phyloP scores from a whole-genome alignment of 108 stramenopile species.

The Nannochloropsis oceanica region DNA sequence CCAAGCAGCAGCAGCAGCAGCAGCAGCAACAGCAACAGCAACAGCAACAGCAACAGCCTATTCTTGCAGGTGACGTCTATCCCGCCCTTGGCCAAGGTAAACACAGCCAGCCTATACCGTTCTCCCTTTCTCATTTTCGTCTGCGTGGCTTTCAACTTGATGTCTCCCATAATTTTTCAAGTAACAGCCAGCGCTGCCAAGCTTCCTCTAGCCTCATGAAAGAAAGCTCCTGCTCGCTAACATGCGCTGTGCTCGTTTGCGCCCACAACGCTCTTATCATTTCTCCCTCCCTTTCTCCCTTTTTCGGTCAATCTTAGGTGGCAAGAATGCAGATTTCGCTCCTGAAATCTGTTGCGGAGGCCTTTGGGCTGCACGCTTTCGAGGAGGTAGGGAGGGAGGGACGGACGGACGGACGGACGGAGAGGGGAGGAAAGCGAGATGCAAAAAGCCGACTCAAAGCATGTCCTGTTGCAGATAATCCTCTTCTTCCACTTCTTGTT shows the following conservation, averaged over 20 bases:
- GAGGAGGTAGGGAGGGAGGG: not conserved
- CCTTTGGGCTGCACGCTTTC: not conserved
- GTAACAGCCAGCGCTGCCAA: too few relatives aligned
- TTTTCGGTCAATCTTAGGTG: not conserved
- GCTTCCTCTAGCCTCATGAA: too few relatives aligned
- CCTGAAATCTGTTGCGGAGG: not conserved
- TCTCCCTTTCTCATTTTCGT: not conserved
- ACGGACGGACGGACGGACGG: not conserved
- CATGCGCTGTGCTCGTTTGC: too few relatives aligned
- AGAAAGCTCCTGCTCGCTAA: too few relatives aligned
- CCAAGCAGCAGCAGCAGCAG: too few relatives aligned
- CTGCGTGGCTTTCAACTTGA: too few relatives aligned
- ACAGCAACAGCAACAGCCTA: not conserved
- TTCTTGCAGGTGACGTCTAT: not conserved
- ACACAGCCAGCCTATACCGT: not conserved
- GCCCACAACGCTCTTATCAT: too few relatives aligned
- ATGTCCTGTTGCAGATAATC: not conserved
- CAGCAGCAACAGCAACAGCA: not conserved
- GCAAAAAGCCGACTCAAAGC: not conserved
- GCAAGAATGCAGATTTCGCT: not conserved
- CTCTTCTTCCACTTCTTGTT: not conserved
- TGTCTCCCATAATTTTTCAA: too few relatives aligned
- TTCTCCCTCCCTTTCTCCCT: not conserved
- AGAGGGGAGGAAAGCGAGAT: not conserved
- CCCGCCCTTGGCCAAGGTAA: not conserved